These are phyloP conservation scores for Paragyromitra xinjiangensis DNA, from an alignment of 495 filamentous ascomycete species.

Conservation along the genomic window DNA sequence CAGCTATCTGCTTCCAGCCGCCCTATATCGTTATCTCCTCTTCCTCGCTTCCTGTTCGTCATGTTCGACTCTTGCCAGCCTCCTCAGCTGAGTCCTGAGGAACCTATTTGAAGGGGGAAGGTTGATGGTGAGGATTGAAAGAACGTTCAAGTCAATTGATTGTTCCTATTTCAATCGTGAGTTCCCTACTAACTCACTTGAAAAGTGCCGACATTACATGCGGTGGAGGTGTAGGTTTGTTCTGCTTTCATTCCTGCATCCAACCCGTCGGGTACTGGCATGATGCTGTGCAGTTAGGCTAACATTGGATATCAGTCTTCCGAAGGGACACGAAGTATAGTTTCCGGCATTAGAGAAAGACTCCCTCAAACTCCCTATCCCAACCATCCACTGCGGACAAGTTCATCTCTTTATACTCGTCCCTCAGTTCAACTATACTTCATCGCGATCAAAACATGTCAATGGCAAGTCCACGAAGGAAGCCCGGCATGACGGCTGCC, in stretches of 20 bases:
- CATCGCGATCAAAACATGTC: neutral
- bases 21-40: slow-evolving; percentile 45
- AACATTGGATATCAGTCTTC: slow-evolving; percentile 24
- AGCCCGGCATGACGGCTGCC: slow-evolving; percentile 12
- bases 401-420: slow-evolving; percentile 1
- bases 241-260: slow-evolving; percentile 21
- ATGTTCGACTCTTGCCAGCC: slow-evolving; percentile 36
- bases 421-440: neutral
- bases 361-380: slow-evolving; percentile 2
- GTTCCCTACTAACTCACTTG: neutral
- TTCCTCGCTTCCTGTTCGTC: slow-evolving; percentile 30
- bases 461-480: slow-evolving; percentile 38
- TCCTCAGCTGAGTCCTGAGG: slow-evolving; percentile 4
- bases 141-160: neutral
- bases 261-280: slow-evolving; percentile 20
- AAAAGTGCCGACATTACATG: slow-evolving; percentile 2
- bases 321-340: slow-evolving; percentile 8
- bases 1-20: slow-evolving; percentile 38
- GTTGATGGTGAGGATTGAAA: slow-evolving; percentile 1
- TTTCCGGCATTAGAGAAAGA: slow-evolving; percentile 17
- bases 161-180: slow-evolving; percentile 7
- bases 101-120: slow-evolving; percentile 3
- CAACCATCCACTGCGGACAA: slow-evolving; percentile 1
- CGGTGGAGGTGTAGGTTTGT: slow-evolving; percentile 35
- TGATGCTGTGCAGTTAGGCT: slow-evolving; percentile 25